A percentile compares a stretch with the other conserved stretches of the same genome.
Evolutionary conservation across 345 rosid species (phyloP).

Genomic region (Salix exigua): DNA sequence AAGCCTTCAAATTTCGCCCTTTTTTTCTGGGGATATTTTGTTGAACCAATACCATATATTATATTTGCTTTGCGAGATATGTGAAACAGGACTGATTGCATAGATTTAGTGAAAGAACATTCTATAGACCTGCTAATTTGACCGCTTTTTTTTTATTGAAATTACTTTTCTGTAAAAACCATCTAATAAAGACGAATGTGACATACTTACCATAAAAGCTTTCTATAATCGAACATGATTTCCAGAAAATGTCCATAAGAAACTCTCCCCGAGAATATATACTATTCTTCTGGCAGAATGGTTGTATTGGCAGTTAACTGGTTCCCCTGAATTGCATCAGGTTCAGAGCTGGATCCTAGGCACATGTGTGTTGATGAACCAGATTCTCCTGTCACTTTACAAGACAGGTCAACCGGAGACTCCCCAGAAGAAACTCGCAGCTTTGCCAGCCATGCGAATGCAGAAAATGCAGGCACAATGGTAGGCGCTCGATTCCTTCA

Average conservation of each 20-base stretch:
- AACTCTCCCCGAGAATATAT: background rate
- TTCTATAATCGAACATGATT: background rate
- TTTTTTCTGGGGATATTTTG: background rate
- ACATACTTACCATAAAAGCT: background rate
- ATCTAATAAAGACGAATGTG: background rate
- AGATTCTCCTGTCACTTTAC: constrained; percentile 7
- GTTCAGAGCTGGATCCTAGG: constrained; percentile 14
- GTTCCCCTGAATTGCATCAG: constrained; percentile 22
- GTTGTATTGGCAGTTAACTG: constrained; percentile 3
- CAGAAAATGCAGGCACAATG: constrained; percentile 13
- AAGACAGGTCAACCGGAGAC: constrained; percentile 5
- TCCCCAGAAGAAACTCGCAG: background rate
- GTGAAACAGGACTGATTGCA: background rate
- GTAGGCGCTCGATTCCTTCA: constrained; percentile 3
- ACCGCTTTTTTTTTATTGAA: background rate
- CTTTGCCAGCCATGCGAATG: constrained; percentile 12
- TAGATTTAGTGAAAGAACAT: background rate
- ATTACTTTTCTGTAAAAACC: background rate
- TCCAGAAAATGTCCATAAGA: background rate
- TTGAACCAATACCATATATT: background rate
- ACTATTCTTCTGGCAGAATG: background rate
- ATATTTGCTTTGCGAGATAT: background rate
- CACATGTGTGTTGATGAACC: constrained; percentile 7
- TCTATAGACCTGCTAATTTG: background rate
- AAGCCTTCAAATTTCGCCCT: background rate